These are phyloP conservation scores for Saccharomyces paradoxus DNA, from an alignment of 805 yeast species.

Conservation along the genomic window DNA sequence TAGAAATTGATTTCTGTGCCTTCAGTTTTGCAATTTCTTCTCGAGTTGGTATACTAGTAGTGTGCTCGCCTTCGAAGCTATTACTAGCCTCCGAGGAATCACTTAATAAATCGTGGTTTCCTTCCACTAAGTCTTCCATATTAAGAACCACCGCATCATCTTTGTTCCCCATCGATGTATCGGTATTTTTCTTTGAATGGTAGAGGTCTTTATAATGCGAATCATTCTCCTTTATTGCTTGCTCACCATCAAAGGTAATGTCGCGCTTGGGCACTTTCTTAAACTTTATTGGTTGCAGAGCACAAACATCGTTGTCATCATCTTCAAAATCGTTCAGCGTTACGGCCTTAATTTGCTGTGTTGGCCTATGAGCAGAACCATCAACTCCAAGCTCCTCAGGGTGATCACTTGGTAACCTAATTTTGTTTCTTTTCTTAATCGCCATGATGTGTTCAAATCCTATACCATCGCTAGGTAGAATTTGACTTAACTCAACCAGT, in stretches of 20 bases:
- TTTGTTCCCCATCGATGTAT: neutral
- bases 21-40: slow-evolving; percentile 10
- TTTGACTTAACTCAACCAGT: neutral
- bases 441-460: neutral
- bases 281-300: neutral
- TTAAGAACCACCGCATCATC: slow-evolving; percentile 7
- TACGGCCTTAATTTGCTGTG: neutral
- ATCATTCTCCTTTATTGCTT: neutral
- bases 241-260: neutral
- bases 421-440: neutral
- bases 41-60: slow-evolving; percentile 4
- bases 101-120: neutral
- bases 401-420: neutral
- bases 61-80: neutral
- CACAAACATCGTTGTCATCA: neutral
- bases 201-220: neutral
- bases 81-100: slow-evolving; percentile 2
- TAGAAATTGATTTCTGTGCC: slow-evolving; percentile 4
- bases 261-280: neutral
- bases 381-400: neutral
- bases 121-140: slow-evolving; percentile 16
- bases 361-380: neutral
- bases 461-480: neutral
- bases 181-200: neutral
- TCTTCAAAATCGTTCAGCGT: neutral